Evolutionary conservation across 2,329 filamentous ascomycete genomes (phyloP).

Genomic region (Trichoderma citrinoviride): DNA sequence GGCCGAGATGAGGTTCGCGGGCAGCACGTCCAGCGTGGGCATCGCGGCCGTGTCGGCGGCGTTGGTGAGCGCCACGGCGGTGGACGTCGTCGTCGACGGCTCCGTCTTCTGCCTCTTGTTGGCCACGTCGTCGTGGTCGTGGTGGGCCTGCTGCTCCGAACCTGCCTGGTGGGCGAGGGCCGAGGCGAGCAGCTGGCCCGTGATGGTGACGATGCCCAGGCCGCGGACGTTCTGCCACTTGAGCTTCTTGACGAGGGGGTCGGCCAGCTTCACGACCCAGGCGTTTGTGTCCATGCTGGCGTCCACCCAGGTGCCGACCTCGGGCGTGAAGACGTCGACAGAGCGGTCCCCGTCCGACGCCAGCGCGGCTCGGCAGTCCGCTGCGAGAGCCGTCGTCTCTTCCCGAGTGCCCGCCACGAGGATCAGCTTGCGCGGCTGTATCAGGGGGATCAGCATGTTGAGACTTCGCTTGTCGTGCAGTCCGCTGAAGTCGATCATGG

Average conservation of each 20-base stretch:
- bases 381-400: conserved; percentile 76
- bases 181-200: conserved; percentile 59
- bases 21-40: conserved; percentile 55
- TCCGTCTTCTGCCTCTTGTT: conserved; percentile 53
- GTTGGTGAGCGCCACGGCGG: conserved; percentile 28
- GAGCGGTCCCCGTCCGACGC: conserved; percentile 47
- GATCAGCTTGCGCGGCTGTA: conserved; percentile 91
- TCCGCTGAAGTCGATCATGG: conserved; percentile 87
- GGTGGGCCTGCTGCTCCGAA: conserved; percentile 40
- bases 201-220: conserved; percentile 88
- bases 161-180: conserved; percentile 42
- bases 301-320: conserved; percentile 70
- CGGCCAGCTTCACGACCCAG: conserved; percentile 90
- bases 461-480: conserved; percentile 91
- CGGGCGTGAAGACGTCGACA: conserved; percentile 78
- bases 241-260: conserved; percentile 77
- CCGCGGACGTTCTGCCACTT: conserved; percentile 94
- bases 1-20: conserved; percentile 63
- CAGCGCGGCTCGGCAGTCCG: conserved; percentile 72
- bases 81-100: conserved; percentile 27
- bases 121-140: conserved; percentile 42
- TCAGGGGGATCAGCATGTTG: conserved; percentile 90
- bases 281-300: conserved; percentile 97
- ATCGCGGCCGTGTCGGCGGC: conserved; percentile 33
- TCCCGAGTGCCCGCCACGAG: conserved; percentile 76